Percentiles rank a stretch among this genome's conserved stretches.
Conservation (phyloP, 2,329 filamentous ascomycete species). For the Mollisiaceae sp. region DNA sequence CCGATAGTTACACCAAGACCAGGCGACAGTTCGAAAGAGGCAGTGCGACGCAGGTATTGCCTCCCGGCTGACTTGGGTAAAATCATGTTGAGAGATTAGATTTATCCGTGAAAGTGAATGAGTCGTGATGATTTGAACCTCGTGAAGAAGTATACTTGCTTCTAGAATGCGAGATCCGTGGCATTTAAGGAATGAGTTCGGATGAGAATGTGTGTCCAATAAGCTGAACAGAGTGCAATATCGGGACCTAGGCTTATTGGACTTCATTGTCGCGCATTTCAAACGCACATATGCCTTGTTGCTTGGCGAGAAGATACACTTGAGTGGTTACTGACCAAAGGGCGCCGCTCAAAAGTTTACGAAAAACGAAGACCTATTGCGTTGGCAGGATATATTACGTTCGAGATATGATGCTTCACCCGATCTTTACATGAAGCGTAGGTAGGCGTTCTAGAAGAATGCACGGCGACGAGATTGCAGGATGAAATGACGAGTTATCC, state of each 20-base stretch:
- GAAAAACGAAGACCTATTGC: not conserved
- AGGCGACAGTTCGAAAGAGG: not conserved
- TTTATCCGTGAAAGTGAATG: no score
- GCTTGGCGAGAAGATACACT: no score
- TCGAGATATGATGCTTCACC: not conserved
- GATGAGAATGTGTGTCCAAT: not conserved
- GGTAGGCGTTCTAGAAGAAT: not conserved
- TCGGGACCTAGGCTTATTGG: not conserved
- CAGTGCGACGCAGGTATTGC: not conserved
- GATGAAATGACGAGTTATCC: not conserved
- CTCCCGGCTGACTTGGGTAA: not conserved
- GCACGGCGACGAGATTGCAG: not conserved
- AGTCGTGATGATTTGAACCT: no score
- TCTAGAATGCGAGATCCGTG: no score
- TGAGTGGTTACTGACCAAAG: no score
- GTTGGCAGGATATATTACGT: not conserved
- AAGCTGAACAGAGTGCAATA: not conserved
- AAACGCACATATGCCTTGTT: not conserved
- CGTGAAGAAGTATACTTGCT: no score
- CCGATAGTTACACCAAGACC: constrained; percentile 9
- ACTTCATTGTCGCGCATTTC: no score
- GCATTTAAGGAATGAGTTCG: not conserved
- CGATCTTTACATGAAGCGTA: not conserved
- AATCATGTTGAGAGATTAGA: no score
- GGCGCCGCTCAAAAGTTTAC: no score